Evolutionary conservation across 805 yeast species (phyloP), one percentile per base, ranked within the genome.

Genomic region (Lachancea mirantina): DNA sequence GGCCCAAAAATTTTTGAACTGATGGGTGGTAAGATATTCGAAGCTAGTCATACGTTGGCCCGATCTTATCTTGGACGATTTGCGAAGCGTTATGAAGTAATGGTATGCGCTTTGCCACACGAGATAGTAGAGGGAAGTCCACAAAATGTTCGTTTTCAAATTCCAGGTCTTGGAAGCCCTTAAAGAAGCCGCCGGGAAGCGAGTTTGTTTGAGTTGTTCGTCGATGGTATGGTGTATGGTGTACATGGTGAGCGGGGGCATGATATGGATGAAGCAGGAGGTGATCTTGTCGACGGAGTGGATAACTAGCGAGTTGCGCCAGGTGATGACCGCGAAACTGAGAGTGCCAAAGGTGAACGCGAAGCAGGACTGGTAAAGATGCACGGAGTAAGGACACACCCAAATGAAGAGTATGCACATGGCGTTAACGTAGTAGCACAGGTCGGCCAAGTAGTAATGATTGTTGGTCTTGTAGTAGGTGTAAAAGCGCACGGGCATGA

Each of bases 261-360:
- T 70, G 9, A 92, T 67, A 52, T 89, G 98, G 42, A 89, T 89
- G 48, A 85, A 82, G 2, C 94, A 78, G 14, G 89, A 77, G 2
- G 97, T 92, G 10, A 88, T 84, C 57, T 89, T 89, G 44, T 89
- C 98, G 39, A 89, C 72, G 8, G 89, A 78, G 52, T 89, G 98
- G 29, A 89, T 65, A 6, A 89, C 97, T 35, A 89, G 65, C 5
- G 96, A 87, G 55, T 89, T 89, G 46, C 95, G 69, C 98, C 97
- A 89, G 0, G 96, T 84, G 26, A 89, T 77, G 14, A 89, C 95
- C 0, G 96, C 96, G 71, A 84, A 88, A 5, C 95, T 73, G 35
- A 89, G 61, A 0, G 96, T 84, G 1, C 97, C 98, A 62, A 81
- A 77, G 1, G 92, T 71, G 39, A 89, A 74, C 7, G 95, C 81